These are phyloP conservation scores for Chlorencoelia australis DNA, from an alignment of 2,329 filamentous ascomycete species.

Conservation along the genomic window DNA sequence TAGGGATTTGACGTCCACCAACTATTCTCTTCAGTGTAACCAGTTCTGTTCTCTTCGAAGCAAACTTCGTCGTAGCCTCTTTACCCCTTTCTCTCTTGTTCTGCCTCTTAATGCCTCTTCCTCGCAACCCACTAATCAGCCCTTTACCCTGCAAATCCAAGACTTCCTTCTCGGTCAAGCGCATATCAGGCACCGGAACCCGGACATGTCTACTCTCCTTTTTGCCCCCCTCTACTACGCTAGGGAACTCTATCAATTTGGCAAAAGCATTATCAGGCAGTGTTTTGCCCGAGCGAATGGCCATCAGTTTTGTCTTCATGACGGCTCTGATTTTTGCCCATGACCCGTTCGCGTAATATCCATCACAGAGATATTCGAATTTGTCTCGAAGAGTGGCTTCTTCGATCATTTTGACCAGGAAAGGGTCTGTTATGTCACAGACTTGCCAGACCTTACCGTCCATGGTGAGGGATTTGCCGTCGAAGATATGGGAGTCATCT, in stretches of 20 bases:
- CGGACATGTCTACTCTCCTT: constrained; percentile 15
- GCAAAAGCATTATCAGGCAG: constrained; percentile 40
- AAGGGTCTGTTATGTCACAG: constrained; percentile 79
- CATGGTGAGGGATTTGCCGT: constrained; percentile 61
- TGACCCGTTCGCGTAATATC: constrained; percentile 77
- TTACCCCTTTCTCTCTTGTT: constrained; percentile 2
- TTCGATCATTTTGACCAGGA: constrained; percentile 57
- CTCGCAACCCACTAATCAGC: constrained; percentile 3
- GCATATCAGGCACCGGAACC: constrained; percentile 23
- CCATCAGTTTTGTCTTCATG: constrained; percentile 77
- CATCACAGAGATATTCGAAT: constrained; percentile 55
- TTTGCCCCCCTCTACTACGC: constrained; percentile 20
- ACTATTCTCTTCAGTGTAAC: constrained; percentile 6
- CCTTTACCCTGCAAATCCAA: constrained; percentile 10
- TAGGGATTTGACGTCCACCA: constrained; percentile 1
- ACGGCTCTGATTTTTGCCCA: constrained; percentile 77
- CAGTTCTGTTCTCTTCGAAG: too few relatives aligned
- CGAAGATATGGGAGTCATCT: constrained; percentile 62
- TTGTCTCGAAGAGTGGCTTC: constrained; percentile 46
- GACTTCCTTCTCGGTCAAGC: constrained; percentile 18
- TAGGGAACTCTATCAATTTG: constrained; percentile 30
- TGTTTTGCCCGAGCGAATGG: constrained; percentile 47
- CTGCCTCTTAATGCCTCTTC: constrained; percentile 12
- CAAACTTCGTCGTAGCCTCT: neutral
- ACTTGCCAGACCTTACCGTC: constrained; percentile 93